Conservation (phyloP, 2,329 filamentous ascomycete species). For the Fusarium drepaniforme region DNA sequence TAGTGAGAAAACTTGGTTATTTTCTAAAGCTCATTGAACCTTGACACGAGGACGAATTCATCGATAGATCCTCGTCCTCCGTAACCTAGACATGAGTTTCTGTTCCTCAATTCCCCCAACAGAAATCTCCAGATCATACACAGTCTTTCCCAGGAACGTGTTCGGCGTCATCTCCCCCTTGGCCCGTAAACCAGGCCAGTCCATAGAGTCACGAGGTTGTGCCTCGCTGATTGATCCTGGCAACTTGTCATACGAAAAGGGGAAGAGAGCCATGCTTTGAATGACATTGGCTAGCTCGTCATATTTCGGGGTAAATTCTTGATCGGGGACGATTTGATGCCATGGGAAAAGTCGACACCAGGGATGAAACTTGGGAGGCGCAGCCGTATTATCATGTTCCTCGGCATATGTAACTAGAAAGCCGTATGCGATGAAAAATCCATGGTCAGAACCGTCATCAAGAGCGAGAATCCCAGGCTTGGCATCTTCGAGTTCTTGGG, state of each 20-base stretch:
- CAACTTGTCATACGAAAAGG: accelerated
- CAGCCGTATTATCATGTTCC: too few species aligned
- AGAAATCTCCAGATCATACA: neutral
- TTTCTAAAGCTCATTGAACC: too few species aligned
- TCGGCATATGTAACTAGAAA: neutral
- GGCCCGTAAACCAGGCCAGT: neutral
- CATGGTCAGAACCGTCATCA: accelerated
- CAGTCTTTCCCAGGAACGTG: neutral
- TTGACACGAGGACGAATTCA: too few species aligned
- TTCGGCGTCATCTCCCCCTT: neutral
- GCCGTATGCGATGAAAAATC: neutral
- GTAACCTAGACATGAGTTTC: neutral
- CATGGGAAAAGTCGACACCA: neutral
- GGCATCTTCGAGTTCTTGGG: too few species aligned
- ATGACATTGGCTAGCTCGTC: neutral
- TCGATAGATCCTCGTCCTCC: neutral
- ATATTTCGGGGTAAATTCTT: neutral
- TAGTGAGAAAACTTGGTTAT: too few species aligned
- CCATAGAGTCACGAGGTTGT: neutral
- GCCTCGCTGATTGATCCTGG: neutral
- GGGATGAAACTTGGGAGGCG: neutral
- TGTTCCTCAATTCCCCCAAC: neutral
- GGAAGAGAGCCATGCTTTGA: neutral
- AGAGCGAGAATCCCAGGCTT: neutral
- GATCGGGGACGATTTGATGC: neutral